Evolutionary conservation across 2,329 filamentous ascomycete species (phyloP).

Genomic region (Talaromyces sp.): DNA sequence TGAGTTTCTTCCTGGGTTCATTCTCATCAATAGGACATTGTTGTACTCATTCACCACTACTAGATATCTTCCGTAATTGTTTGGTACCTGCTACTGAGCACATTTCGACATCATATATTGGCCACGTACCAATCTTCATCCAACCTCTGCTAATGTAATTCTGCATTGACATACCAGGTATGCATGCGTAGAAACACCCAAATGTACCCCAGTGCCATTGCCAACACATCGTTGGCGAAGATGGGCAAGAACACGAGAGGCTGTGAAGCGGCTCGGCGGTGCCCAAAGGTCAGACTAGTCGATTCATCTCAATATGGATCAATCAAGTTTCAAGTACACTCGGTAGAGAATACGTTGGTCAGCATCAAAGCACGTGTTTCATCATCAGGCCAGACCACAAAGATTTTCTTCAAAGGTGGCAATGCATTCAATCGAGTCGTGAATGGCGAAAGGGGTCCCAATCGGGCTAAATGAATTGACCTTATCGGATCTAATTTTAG

Average conservation of each 20-base stretch:
- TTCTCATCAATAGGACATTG: neutral
- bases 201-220: neutral
- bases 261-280: slow-evolving; percentile 7
- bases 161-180: no score
- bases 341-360: neutral
- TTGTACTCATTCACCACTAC: neutral
- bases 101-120: neutral
- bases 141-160: neutral
- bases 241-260: neutral
- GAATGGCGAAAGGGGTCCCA: neutral
- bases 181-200: neutral
- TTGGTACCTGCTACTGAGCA: neutral
- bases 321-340: neutral
- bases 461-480: neutral
- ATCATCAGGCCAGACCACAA: neutral
- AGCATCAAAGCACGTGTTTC: neutral
- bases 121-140: neutral
- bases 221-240: neutral
- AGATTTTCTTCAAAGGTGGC: neutral
- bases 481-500: slow-evolving; percentile 6
- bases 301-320: neutral
- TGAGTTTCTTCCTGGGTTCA: neutral
- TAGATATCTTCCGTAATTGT: neutral
- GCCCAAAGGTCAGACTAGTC: neutral
- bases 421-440: neutral